A percentile compares a stretch with the other conserved stretches of the same genome.
These are phyloP conservation scores for Phaffia australis DNA, from an alignment of 768 basidiomycete species.

Conservation along the genomic window DNA sequence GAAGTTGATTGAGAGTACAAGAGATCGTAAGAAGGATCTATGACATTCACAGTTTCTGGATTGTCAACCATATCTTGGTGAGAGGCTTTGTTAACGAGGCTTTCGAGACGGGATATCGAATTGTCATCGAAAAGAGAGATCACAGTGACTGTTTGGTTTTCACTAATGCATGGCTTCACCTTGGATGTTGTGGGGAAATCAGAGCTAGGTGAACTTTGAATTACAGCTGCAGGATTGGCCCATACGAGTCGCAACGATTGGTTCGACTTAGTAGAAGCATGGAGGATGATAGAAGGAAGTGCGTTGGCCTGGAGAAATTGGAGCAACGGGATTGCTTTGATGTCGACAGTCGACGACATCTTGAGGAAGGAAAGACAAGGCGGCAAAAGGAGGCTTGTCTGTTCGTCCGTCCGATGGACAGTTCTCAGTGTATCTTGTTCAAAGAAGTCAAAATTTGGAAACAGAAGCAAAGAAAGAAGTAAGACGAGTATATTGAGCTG, in stretches of 20 bases:
- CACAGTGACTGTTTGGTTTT: background rate
- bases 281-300: constrained; percentile 1
- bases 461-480: no score
- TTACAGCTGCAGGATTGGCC: background rate
- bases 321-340: background rate
- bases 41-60: background rate
- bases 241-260: background rate
- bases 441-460: no score
- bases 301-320: constrained; percentile 2
- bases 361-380: background rate
- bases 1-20: no score
- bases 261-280: background rate
- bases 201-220: background rate
- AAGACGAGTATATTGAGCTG: no score
- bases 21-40: no score
- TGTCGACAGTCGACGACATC: background rate
- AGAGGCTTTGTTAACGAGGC: background rate
- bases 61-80: background rate
- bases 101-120: background rate
- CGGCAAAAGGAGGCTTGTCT: no score
- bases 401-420: no score
- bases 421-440: no score
- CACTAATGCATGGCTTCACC: background rate
- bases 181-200: background rate
- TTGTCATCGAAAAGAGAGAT: background rate